These are phyloP conservation scores for Fusarium brevicatenulatum DNA, from an alignment of 2,329 filamentous ascomycete species.

Conservation along the genomic window DNA sequence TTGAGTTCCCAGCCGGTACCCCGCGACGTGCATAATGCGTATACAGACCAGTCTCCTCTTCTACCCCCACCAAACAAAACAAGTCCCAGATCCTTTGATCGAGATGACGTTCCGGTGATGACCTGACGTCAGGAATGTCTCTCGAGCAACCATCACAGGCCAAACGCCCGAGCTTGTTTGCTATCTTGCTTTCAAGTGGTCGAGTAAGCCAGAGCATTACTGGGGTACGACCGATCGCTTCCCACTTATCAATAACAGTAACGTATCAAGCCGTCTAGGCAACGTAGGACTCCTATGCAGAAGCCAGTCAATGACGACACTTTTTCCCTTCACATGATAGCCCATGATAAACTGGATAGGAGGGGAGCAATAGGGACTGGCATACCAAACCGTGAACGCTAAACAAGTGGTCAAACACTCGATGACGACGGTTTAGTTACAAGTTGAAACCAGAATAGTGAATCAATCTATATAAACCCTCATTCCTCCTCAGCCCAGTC, in stretches of 20 bases:
- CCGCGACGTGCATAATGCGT: slow-evolving; percentile 33
- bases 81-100: slow-evolving; percentile 12
- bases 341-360: not conserved
- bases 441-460: not conserved
- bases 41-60: not conserved
- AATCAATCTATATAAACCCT: slow-evolving; percentile 38
- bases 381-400: slow-evolving; percentile 1
- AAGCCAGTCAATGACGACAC: slow-evolving; percentile 39
- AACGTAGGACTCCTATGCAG: slow-evolving; percentile 13
- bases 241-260: not conserved
- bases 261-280: not conserved
- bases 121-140: slow-evolving; percentile 31
- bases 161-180: slow-evolving; percentile 1
- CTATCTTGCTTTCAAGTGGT: slow-evolving; percentile 10
- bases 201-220: not conserved
- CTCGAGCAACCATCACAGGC: slow-evolving; percentile 29
- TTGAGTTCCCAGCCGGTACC: slow-evolving; percentile 1
- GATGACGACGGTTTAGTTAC: slow-evolving; percentile 17
- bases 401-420: slow-evolving; percentile 11
- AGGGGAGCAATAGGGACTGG: not conserved
- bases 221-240: not conserved
- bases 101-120: slow-evolving; percentile 33
- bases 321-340: slow-evolving; percentile 33
- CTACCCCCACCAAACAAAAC: slow-evolving; percentile 22
- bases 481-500: not conserved